Evolutionary conservation across 148 eudicot species (phyloP), one percentile per base, ranked within the genome.

Genomic region (Oxyria digyna): DNA sequence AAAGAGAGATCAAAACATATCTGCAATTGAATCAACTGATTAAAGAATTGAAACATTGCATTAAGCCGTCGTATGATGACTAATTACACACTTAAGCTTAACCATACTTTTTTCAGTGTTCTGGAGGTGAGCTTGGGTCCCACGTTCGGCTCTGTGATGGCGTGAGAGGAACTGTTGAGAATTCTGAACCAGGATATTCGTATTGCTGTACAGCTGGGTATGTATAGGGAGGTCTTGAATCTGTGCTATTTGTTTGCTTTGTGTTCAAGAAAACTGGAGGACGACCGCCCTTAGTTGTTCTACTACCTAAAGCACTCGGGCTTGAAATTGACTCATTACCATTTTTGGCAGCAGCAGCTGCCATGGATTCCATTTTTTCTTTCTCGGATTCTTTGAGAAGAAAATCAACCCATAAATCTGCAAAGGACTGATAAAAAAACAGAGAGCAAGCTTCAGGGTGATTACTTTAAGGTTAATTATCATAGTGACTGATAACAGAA

Each of bases 331-430:
- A 74, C 42, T 72, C 81, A 68, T 68, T 78, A 20, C 69, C 78
- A 9, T 74, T 74, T 17, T 76, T 67, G 46, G 67, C 73, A 35
- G 71, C 75, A 1, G 59, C 70, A 41, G 81, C 74, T 71, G 77
- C 91, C 46, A 73, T 79, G 18, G 87, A 76, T 73, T 86, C 96
- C n/a, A 82, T 81, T 73, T 78, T 94, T 73, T 91, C 96, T 78
- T 92, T 88, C 78, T 90, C 96, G 12, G 87, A 77, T 84, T 94
- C 97, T 75, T 82, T 88, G 71, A 94, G 97, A 77, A 94, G 93
- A 67, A 86, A 94, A 81, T 94, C 99, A 65, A 94, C 99, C 99
- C 99, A 94, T 48, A 88, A 80, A 85, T 94, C 97, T 74, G 97
- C 91, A 63, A 94, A 90, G 20, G 97, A 86, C 99, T 94, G 90